Evolutionary conservation across 1,284 basidiomycete genomes (phyloP).

Genomic region (Irpex sp.): DNA sequence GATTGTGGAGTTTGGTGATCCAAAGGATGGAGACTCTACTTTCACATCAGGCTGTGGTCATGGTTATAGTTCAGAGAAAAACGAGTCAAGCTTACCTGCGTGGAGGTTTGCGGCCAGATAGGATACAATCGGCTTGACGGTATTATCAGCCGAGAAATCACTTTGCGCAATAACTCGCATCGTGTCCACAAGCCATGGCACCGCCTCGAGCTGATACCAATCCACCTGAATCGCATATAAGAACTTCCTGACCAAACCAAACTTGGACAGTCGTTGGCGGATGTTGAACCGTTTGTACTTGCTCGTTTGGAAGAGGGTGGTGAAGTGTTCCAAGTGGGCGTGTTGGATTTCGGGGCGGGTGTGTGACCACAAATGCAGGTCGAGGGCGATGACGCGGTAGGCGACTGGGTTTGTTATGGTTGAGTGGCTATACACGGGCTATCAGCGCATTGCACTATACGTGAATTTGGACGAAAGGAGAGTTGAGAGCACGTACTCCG

Average conservation of each 20-base stretch:
- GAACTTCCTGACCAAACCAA: conserved; percentile 72
- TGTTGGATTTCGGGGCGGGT: conserved; percentile 68
- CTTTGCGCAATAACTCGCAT: conserved; percentile 55
- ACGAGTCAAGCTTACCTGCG: conserved; percentile 45
- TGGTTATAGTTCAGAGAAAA: conserved; percentile 15
- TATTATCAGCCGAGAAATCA: conserved; percentile 65
- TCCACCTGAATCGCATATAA: conserved; percentile 79
- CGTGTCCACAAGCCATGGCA: conserved; percentile 56
- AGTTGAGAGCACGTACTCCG: conserved; percentile 53
- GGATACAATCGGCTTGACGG: conserved; percentile 82
- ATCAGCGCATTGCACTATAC: too few relatives aligned
- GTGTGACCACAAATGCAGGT: conserved; percentile 87
- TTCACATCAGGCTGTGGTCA: neutral
- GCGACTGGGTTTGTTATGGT: conserved; percentile 81
- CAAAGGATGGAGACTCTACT: conserved; percentile 27
- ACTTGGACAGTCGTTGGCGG: conserved; percentile 64
- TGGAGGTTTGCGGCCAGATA: conserved; percentile 85
- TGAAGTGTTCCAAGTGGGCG: conserved; percentile 80
- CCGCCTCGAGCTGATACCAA: conserved; percentile 60
- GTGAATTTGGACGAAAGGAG: neutral
- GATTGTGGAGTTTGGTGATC: conserved; percentile 48
- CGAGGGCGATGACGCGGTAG: conserved; percentile 81
- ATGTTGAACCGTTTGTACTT: conserved; percentile 74
- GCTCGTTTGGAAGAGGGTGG: conserved; percentile 67
- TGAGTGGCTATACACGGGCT: conserved; percentile 51